Evolutionary conservation across 1,284 basidiomycete genomes (phyloP).

Genomic region (Ceratobasidium theobromae): DNA sequence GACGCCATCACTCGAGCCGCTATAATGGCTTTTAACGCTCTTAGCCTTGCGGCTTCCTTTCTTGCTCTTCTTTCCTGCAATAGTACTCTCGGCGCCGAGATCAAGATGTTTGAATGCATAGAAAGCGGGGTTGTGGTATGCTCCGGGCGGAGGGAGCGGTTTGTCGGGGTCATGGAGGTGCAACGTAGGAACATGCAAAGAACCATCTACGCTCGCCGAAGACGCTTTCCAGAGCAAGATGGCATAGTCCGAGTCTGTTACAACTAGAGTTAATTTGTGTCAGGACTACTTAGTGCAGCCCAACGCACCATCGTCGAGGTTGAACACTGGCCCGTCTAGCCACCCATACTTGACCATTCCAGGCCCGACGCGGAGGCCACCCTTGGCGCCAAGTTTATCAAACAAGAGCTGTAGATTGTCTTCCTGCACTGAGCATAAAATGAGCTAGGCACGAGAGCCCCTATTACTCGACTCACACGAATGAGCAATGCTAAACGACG

Average conservation of each 20-base stretch:
- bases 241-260: slow-evolving; percentile 70
- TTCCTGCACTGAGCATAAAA: slow-evolving; percentile 54
- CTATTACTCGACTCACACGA: slow-evolving; percentile 54
- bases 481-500: slow-evolving; percentile 71
- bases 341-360: slow-evolving; percentile 82
- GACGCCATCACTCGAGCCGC: slow-evolving; percentile 44
- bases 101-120: slow-evolving; percentile 57
- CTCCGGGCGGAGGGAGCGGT: slow-evolving; percentile 59
- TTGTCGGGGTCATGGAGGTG: slow-evolving; percentile 62
- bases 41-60: slow-evolving; percentile 48
- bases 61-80: slow-evolving; percentile 20
- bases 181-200: slow-evolving; percentile 50
- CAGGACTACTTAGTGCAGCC: background rate
- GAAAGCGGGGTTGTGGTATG: slow-evolving; percentile 67
- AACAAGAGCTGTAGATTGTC: slow-evolving; percentile 63
- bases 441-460: background rate
- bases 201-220: slow-evolving; percentile 39
- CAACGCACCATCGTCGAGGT: slow-evolving; percentile 70
- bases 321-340: slow-evolving; percentile 65
- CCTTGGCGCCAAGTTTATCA: slow-evolving; percentile 68
- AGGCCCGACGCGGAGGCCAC: slow-evolving; percentile 58
- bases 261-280: background rate
- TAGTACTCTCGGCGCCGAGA: slow-evolving; percentile 1
- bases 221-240: slow-evolving; percentile 72
- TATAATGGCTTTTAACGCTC: slow-evolving; percentile 40